These are phyloP conservation scores for Neoboletus brunneissimus DNA, from an alignment of 768 basidiomycete genomes.

Conservation along the genomic window DNA sequence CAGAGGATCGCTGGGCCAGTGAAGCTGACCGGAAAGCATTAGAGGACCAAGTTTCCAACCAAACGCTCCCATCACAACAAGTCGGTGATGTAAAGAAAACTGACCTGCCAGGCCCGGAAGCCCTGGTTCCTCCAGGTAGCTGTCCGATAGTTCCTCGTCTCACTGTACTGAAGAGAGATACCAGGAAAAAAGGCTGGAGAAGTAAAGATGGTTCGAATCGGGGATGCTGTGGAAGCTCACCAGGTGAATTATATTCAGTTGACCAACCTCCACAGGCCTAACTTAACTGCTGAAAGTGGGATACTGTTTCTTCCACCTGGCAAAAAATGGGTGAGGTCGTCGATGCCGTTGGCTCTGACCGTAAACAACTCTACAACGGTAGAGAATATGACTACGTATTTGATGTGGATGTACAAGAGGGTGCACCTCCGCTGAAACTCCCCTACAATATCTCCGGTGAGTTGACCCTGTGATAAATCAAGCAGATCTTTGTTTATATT, in stretches of 20 bases:
- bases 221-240: slow-evolving; percentile 82
- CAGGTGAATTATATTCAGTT: slow-evolving; percentile 52
- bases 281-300: slow-evolving; percentile 65
- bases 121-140: slow-evolving; percentile 64
- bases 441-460: slow-evolving; percentile 88
- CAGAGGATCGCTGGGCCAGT: slow-evolving; percentile 70
- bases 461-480: slow-evolving; percentile 14
- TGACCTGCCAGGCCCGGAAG: slow-evolving; percentile 86
- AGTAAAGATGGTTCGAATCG: slow-evolving; percentile 86
- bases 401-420: slow-evolving; percentile 94
- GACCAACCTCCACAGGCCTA: neutral
- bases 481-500: neutral
- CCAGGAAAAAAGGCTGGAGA: slow-evolving; percentile 91
- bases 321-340: slow-evolving; percentile 95
- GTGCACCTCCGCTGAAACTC: slow-evolving; percentile 87
- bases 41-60: slow-evolving; percentile 72
- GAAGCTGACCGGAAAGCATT: slow-evolving; percentile 62
- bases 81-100: slow-evolving; percentile 91
- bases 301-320: slow-evolving; percentile 65
- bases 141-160: neutral
- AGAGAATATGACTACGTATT: slow-evolving; percentile 99
- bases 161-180: slow-evolving; percentile 8
- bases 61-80: slow-evolving; percentile 81
- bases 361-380: slow-evolving; percentile 89
- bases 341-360: slow-evolving; percentile 86